Evolutionary conservation across 2,329 filamentous ascomycete genomes (phyloP).

Genomic region (Xylaria sp.): DNA sequence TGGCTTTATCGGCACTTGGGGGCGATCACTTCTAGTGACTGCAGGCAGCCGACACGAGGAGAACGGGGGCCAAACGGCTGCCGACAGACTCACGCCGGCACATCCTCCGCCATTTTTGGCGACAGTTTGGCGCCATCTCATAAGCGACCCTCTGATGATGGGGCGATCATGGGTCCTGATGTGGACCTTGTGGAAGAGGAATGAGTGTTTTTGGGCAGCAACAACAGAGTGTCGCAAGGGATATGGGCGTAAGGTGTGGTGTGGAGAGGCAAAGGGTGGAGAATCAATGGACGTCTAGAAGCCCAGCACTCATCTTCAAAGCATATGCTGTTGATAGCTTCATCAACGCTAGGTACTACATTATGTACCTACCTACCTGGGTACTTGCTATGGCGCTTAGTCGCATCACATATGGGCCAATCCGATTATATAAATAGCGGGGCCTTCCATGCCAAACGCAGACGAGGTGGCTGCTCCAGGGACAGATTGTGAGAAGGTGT

Average conservation of each 20-base stretch:
- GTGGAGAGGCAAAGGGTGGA: constrained; percentile 10
- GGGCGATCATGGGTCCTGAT: constrained; percentile 21
- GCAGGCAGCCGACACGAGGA: constrained; percentile 23
- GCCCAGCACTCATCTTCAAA: no score
- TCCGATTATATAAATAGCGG: no score
- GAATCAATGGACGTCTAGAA: neutral
- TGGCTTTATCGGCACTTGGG: constrained; percentile 24
- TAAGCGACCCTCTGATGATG: constrained; percentile 22
- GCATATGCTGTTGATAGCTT: neutral
- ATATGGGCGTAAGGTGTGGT: constrained; percentile 1
- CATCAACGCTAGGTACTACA: no score
- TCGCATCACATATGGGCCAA: no score
- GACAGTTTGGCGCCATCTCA: neutral
- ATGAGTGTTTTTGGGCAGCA: neutral
- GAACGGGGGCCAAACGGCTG: constrained; percentile 14
- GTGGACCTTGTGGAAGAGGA: constrained; percentile 15
- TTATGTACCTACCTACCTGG: no score
- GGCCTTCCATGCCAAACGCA: no score
- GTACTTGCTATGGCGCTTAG: no score
- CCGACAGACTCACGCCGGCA: constrained; percentile 21
- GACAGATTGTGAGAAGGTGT: no score
- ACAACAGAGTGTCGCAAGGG: no score
- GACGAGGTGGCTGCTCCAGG: no score
- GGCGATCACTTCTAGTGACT: constrained; percentile 19
- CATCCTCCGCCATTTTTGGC: constrained; percentile 12